A percentile compares a stretch with the other conserved stretches of the same genome.
phyloP scores from a whole-genome alignment of 2,329 filamentous ascomycete species.

The Gyromitra esculenta region DNA sequence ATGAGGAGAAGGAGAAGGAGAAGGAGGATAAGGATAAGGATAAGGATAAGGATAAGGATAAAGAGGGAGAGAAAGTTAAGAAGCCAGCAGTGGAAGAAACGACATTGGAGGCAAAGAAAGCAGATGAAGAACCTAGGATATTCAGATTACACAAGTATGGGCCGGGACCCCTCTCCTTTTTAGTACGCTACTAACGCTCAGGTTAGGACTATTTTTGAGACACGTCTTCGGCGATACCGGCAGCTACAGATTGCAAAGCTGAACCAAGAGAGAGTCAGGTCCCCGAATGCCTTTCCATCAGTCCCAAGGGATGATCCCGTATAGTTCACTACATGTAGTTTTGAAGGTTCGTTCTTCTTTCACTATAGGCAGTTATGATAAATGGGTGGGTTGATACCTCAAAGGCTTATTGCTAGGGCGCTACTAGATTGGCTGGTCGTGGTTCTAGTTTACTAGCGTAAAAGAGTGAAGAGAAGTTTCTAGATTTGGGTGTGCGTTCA shows the following conservation, averaged over 20 bases:
- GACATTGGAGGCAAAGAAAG: constrained; percentile 61
- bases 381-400: neutral
- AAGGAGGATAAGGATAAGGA: constrained; percentile 66
- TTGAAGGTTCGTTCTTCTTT: neutral
- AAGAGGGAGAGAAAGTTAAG: constrained; percentile 64
- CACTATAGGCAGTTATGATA: neutral
- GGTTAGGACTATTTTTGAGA: constrained; percentile 81
- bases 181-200: constrained; percentile 9
- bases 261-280: constrained; percentile 80
- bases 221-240: constrained; percentile 79
- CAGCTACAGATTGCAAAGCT: constrained; percentile 81
- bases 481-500: neutral
- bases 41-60: constrained; percentile 63
- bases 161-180: neutral
- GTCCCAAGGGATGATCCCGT: constrained; percentile 72
- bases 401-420: neutral
- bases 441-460: neutral
- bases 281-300: constrained; percentile 83
- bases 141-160: constrained; percentile 83
- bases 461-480: neutral
- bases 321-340: constrained; percentile 1
- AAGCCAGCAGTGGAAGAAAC: constrained; percentile 62
- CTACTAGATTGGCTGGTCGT: neutral
- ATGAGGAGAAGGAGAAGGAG: constrained; percentile 74
- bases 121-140: constrained; percentile 77